These are phyloP conservation scores for Gaeumannomyces tritici DNA, from an alignment of 2,329 filamentous ascomycete species.

Conservation along the genomic window DNA sequence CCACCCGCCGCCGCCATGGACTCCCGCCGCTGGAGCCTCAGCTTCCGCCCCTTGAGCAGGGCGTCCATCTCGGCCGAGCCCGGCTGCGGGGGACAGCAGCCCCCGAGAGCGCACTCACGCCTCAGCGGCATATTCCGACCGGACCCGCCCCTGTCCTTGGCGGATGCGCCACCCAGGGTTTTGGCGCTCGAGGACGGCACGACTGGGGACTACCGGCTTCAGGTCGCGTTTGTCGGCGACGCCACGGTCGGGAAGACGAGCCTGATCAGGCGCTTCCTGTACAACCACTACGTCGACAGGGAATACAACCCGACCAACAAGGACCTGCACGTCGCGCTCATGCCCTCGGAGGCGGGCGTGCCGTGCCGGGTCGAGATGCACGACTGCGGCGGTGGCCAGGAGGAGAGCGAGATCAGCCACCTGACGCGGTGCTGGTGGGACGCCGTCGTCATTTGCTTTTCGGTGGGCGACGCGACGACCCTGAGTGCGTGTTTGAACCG, in stretches of 20 bases:
- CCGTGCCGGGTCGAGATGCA: conserved; percentile 2
- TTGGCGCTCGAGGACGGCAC: neutral
- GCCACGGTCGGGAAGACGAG: conserved; percentile 2
- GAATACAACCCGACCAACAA: conserved; percentile 3
- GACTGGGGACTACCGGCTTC: conserved; percentile 1
- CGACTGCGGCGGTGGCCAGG: conserved; percentile 1
- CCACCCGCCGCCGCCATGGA: neutral
- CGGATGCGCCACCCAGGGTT: neutral
- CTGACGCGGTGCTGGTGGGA: conserved; percentile 3
- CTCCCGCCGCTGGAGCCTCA: neutral
- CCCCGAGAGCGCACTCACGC: neutral
- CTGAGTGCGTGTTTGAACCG: neutral
- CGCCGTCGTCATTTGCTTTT: conserved; percentile 2
- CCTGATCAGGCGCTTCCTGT: conserved; percentile 1
- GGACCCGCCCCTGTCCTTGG: neutral
- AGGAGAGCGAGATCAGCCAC: conserved; percentile 1
- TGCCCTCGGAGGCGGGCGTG: neutral
- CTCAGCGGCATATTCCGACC: neutral
- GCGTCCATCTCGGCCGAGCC: neutral
- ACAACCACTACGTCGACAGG: neutral
- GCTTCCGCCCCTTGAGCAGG: neutral
- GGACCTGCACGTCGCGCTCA: neutral
- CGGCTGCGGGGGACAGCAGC: neutral
- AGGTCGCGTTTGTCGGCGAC: conserved; percentile 1
- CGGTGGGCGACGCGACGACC: neutral